These are phyloP conservation scores for Tylopilus orsonianus DNA, from an alignment of 1,284 basidiomycete species.

Conservation along the genomic window DNA sequence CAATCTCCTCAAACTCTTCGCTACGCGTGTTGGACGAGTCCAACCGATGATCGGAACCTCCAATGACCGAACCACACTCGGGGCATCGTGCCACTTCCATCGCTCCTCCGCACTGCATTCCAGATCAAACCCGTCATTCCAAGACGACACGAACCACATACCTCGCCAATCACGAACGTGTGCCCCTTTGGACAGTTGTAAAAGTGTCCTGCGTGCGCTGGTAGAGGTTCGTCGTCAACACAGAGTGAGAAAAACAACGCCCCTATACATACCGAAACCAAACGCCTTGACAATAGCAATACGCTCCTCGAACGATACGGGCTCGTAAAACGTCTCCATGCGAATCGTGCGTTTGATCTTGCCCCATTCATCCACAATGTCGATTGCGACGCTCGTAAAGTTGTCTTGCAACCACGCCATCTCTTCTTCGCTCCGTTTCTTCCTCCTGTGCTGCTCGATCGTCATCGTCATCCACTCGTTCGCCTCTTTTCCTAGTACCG, in stretches of 20 bases:
- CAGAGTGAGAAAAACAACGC: neutral
- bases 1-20: conserved; percentile 45
- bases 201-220: conserved; percentile 45
- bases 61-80: conserved; percentile 54
- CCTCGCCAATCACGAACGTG: conserved; percentile 46
- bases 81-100: conserved; percentile 45
- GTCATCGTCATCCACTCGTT: conserved; percentile 10
- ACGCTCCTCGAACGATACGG: conserved; percentile 44
- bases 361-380: conserved; percentile 40
- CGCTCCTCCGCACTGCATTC: conserved; percentile 53
- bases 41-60: conserved; percentile 46
- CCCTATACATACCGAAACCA: conserved; percentile 34
- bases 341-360: conserved; percentile 34
- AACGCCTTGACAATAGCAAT: conserved; percentile 44
- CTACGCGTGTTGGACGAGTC: conserved; percentile 43
- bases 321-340: conserved; percentile 39
- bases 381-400: conserved; percentile 32
- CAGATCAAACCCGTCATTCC: conserved; percentile 4
- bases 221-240: too few species aligned
- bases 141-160: conserved; percentile 18
- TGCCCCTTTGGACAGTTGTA: conserved; percentile 51
- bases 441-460: conserved; percentile 13
- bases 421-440: conserved; percentile 24
- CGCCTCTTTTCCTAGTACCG: neutral
- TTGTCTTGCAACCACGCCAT: conserved; percentile 39